These are phyloP conservation scores for Xenoacremonium recifei DNA, from an alignment of 2,329 filamentous ascomycete species.

Conservation along the genomic window DNA sequence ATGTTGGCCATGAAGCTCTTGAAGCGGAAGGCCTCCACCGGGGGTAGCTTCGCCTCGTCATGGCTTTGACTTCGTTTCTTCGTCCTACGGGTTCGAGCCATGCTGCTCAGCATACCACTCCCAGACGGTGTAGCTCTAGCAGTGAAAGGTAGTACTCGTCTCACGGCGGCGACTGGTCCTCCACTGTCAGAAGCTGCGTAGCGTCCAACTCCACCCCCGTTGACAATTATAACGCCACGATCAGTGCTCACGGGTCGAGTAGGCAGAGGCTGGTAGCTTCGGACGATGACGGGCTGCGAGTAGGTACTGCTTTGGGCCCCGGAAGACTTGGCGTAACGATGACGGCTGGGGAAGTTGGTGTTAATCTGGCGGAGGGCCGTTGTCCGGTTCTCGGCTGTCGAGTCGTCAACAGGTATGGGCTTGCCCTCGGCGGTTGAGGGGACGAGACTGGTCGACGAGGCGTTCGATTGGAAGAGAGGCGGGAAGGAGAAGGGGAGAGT, in stretches of 20 bases:
- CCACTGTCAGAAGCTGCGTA: constrained; percentile 25
- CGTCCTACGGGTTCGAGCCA: constrained; percentile 43
- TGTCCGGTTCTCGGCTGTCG: constrained; percentile 55
- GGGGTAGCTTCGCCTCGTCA: constrained; percentile 51
- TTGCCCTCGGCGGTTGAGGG: constrained; percentile 55
- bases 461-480: constrained; percentile 46
- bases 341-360: constrained; percentile 54
- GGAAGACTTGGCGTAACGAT: constrained; percentile 56
- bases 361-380: constrained; percentile 60
- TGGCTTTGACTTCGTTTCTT: constrained; percentile 33
- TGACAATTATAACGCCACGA: constrained; percentile 28
- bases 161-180: constrained; percentile 27
- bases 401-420: constrained; percentile 56
- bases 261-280: constrained; percentile 51
- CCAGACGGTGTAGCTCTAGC: constrained; percentile 30
- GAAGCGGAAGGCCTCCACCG: constrained; percentile 63
- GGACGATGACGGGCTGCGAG: constrained; percentile 64
- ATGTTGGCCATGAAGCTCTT: constrained; percentile 62
- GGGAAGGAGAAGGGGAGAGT: constrained; percentile 49
- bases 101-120: constrained; percentile 40
- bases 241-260: constrained; percentile 31
- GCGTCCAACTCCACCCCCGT: constrained; percentile 24
- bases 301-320: constrained; percentile 58
- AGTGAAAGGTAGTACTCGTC: constrained; percentile 33
- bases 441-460: constrained; percentile 52